phyloP scores from a whole-genome alignment of 2,329 filamentous ascomycete genomes.

The Bipolaris zeicola region DNA sequence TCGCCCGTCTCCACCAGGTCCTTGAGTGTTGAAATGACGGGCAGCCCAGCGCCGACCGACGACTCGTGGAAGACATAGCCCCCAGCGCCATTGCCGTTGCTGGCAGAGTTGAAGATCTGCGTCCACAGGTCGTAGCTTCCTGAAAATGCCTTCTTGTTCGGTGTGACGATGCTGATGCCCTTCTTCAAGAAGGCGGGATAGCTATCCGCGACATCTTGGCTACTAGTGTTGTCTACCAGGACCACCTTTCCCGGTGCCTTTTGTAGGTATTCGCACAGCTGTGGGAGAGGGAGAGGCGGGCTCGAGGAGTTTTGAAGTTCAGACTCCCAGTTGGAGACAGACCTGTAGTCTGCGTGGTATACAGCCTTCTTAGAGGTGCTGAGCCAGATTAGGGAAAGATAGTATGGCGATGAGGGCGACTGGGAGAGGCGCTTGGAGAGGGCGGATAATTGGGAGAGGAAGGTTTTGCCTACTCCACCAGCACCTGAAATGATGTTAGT shows the following conservation, averaged over 20 bases:
- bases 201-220: conserved; percentile 78
- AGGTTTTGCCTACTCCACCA: conserved; percentile 90
- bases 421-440: conserved; percentile 65
- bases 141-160: conserved; percentile 98
- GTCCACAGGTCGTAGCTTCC: conserved; percentile 81
- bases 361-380: conserved; percentile 84
- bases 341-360: conserved; percentile 73
- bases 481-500: conserved; percentile 63
- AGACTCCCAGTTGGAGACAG: conserved; percentile 64
- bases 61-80: conserved; percentile 95
- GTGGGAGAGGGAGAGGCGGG: conserved; percentile 68
- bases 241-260: conserved; percentile 78
- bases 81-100: conserved; percentile 64
- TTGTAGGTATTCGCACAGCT: conserved; percentile 78
- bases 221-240: conserved; percentile 94
- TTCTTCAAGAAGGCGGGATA: conserved; percentile 82
- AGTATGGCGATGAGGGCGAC: conserved; percentile 62
- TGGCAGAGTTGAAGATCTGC: conserved; percentile 78
- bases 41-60: conserved; percentile 89
- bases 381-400: conserved; percentile 81
- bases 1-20: conserved; percentile 96
- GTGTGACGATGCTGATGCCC: conserved; percentile 90
- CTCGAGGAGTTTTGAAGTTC: conserved; percentile 68
- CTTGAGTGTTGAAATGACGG: conserved; percentile 89
- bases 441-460: conserved; percentile 78